These are phyloP conservation scores for Fusarium penzigii DNA, from an alignment of 2,329 filamentous ascomycete genomes.

Conservation along the genomic window DNA sequence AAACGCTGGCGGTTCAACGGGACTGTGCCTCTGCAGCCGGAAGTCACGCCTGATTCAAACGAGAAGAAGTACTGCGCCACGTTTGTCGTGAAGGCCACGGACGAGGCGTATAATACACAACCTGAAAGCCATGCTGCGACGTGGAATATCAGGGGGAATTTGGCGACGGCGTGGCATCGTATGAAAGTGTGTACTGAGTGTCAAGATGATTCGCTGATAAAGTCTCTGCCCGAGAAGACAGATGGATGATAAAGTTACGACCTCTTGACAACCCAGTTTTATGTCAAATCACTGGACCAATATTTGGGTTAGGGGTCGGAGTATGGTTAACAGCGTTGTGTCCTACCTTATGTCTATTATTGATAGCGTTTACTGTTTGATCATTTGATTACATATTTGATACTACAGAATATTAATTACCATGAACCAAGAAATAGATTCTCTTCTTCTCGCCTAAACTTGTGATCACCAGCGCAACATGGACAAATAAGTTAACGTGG, in stretches of 20 bases:
- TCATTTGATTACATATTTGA: no score
- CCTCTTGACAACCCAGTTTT: no score
- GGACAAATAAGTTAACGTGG: not conserved
- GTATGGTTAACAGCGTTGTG: no score
- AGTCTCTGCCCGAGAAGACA: not conserved
- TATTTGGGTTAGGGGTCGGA: no score
- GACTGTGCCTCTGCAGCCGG: slow-evolving; percentile 38
- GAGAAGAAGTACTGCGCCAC: slow-evolving; percentile 43
- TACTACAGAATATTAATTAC: no score
- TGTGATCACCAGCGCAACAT: no score
- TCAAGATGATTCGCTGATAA: slow-evolving; percentile 3
- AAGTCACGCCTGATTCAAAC: slow-evolving; percentile 1
- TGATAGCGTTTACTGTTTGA: no score
- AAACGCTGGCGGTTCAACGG: slow-evolving; percentile 61
- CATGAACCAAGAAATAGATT: no score
- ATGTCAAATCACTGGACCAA: no score
- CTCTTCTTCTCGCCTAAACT: no score
- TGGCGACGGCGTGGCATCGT: slow-evolving; percentile 68
- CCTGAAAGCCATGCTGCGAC: slow-evolving; percentile 60
- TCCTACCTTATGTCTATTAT: no score
- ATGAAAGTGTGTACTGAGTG: slow-evolving; percentile 44
- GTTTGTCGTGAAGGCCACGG: slow-evolving; percentile 65
- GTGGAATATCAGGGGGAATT: slow-evolving; percentile 65
- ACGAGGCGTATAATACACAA: slow-evolving; percentile 67
- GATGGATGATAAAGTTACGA: not conserved